Percentiles rank a stretch among this genome's conserved stretches.
phyloP scores from a whole-genome alignment of 2,329 filamentous ascomycete species.

The Exserohilum rostratum region DNA sequence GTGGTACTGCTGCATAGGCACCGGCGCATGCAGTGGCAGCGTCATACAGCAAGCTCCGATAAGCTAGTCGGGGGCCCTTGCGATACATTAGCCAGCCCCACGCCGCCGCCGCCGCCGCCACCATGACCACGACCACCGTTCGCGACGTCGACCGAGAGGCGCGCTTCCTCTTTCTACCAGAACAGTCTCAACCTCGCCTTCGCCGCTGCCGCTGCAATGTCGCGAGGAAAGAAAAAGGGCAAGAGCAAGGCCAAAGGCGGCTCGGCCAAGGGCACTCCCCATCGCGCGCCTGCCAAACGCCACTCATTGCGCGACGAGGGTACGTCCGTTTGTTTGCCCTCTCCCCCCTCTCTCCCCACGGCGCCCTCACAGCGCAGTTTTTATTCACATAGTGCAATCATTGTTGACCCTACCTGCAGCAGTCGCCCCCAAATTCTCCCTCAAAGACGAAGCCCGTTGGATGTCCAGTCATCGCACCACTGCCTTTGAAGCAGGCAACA shows the following conservation, averaged over 20 bases:
- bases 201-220: slow-evolving; percentile 23
- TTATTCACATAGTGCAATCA: slow-evolving; percentile 7
- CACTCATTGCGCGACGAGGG: slow-evolving; percentile 18
- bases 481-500: slow-evolving; percentile 54
- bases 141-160: slow-evolving; percentile 1
- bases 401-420: slow-evolving; percentile 29
- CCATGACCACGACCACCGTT: not conserved
- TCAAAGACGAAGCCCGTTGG: slow-evolving; percentile 65
- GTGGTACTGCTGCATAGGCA: no score
- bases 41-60: slow-evolving; percentile 9
- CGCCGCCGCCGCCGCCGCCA: not conserved
- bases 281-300: slow-evolving; percentile 24
- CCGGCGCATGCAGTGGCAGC: not conserved
- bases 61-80: not conserved
- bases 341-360: not conserved
- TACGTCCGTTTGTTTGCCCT: slow-evolving; percentile 23
- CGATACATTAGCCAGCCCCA: slow-evolving; percentile 3
- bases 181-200: not conserved
- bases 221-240: slow-evolving; percentile 31
- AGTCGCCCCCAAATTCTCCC: slow-evolving; percentile 47
- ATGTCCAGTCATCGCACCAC: slow-evolving; percentile 58
- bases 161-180: slow-evolving; percentile 10
- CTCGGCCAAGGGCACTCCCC: slow-evolving; percentile 28
- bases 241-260: slow-evolving; percentile 35
- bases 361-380: no score